A percentile compares a stretch with the other conserved stretches of the same genome.
Conservation (phyloP, 495 filamentous ascomycete species). For the Xylaria flabelliformis region DNA sequence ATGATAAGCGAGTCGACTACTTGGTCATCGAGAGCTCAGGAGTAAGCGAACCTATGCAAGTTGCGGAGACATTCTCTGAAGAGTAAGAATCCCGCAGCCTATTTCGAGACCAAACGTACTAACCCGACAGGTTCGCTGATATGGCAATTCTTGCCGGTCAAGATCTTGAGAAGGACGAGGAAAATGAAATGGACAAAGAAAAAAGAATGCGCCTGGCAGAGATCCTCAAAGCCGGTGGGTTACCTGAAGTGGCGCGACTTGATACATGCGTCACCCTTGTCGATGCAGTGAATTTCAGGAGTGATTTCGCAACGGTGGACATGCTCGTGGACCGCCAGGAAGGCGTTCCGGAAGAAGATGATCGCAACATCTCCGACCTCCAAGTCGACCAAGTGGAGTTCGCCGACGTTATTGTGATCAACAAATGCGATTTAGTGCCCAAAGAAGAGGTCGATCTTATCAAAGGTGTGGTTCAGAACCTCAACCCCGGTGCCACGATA, state of each 20-base stretch:
- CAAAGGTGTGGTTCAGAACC: conserved; percentile 49
- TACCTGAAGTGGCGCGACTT: conserved; percentile 60
- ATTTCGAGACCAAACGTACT: conserved; percentile 30
- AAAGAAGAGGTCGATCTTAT: conserved; percentile 49
- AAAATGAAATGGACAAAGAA: conserved; percentile 31
- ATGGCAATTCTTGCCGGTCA: conserved; percentile 33
- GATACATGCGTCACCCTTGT: conserved; percentile 66
- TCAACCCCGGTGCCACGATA: conserved; percentile 60
- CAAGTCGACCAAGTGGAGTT: conserved; percentile 70
- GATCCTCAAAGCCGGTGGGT: conserved; percentile 53
- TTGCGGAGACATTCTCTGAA: conserved; percentile 65
- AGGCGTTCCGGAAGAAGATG: conserved; percentile 58
- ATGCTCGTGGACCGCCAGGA: conserved; percentile 57
- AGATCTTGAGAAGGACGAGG: conserved; percentile 31
- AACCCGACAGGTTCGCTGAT: conserved; percentile 40
- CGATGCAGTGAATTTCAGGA: conserved; percentile 64
- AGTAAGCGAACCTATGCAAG: conserved; percentile 68
- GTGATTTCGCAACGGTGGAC: conserved; percentile 64
- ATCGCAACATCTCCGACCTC: conserved; percentile 65
- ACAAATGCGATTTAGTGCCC: conserved; percentile 54
- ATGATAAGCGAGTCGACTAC: conserved; percentile 59
- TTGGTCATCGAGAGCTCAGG: conserved; percentile 67
- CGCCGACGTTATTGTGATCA: conserved; percentile 64
- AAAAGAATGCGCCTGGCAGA: conserved; percentile 42
- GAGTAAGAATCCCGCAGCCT: conserved; percentile 51